Conservation (phyloP, 2,329 filamentous ascomycete species). For the Penicillium sp. region DNA sequence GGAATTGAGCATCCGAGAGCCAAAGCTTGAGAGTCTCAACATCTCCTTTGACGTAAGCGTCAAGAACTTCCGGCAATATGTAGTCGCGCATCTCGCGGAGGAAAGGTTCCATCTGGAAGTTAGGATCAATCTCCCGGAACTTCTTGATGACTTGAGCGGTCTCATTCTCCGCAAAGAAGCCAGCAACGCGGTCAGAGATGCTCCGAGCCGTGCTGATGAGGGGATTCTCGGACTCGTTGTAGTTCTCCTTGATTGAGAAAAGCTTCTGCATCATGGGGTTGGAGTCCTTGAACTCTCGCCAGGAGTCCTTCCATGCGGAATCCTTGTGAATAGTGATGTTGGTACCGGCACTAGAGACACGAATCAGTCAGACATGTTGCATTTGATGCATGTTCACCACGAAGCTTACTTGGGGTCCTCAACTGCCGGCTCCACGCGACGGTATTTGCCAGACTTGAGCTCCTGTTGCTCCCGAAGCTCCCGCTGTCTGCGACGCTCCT, state of each 20-base stretch:
- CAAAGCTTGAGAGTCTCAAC: constrained; percentile 85
- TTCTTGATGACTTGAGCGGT: constrained; percentile 97
- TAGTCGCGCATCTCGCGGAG: constrained; percentile 94
- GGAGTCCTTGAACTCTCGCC: constrained; percentile 88
- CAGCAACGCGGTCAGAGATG: constrained; percentile 86
- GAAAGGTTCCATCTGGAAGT: constrained; percentile 93
- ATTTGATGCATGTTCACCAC: constrained; percentile 6
- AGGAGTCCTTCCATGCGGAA: constrained; percentile 96
- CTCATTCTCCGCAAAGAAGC: constrained; percentile 98
- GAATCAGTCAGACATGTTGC: constrained; percentile 31
- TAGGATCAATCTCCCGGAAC: constrained; percentile 91
- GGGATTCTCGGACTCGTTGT: constrained; percentile 96
- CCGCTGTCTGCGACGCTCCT: constrained; percentile 77
- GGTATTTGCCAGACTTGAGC: constrained; percentile 48
- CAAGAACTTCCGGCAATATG: constrained; percentile 92
- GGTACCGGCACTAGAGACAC: constrained; percentile 69
- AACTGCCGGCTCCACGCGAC: constrained; percentile 59
- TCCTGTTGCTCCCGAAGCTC: constrained; percentile 67
- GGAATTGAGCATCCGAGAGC: constrained; percentile 94
- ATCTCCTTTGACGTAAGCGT: constrained; percentile 97
- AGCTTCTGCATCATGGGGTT: constrained; percentile 84
- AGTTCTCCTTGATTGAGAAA: constrained; percentile 79
- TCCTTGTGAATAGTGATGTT: constrained; percentile 96
- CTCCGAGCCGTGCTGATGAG: constrained; percentile 87
- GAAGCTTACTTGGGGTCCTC: constrained; percentile 81